A percentile compares a stretch with the other conserved stretches of the same genome.
Evolutionary conservation across 1,284 basidiomycete species (phyloP).

Genomic region (Malassezia vespertilionis): DNA sequence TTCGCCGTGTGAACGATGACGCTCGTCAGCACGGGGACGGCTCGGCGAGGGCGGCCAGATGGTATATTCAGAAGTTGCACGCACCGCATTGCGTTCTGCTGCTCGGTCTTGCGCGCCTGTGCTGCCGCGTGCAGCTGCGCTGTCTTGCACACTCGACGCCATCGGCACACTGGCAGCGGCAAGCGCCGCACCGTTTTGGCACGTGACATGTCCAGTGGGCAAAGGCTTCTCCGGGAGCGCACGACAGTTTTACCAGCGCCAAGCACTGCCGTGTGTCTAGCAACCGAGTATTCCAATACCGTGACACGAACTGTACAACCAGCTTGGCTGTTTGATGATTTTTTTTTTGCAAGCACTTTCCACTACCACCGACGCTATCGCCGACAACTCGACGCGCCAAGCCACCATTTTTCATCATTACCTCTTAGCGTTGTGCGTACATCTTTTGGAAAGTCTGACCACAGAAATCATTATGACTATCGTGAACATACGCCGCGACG

Average conservation of each 20-base stretch:
- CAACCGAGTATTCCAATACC: background rate
- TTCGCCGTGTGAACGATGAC: background rate
- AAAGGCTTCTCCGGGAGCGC: too few species aligned
- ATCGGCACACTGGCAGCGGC: too few species aligned
- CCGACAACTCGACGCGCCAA: background rate
- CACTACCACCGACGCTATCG: background rate
- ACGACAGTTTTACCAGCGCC: too few species aligned
- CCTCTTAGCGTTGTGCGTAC: too few species aligned
- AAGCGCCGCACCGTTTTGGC: too few species aligned
- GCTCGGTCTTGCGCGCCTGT: background rate
- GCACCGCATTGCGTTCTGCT: background rate
- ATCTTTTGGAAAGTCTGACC: too few species aligned
- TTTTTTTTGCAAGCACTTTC: background rate
- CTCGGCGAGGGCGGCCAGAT: slow-evolving; percentile 10
- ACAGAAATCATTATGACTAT: slow-evolving; percentile 52
- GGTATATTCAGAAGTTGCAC: background rate
- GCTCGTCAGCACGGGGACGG: background rate
- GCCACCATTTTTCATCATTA: background rate
- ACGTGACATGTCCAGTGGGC: too few species aligned
- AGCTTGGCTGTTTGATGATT: slow-evolving; percentile 5
- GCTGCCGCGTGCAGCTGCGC: background rate
- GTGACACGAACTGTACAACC: too few species aligned
- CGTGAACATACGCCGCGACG: slow-evolving; percentile 96
- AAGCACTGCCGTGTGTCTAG: too few species aligned
- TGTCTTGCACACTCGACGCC: too few species aligned